Conservation (phyloP, 2,329 filamentous ascomycete species). For the Neofusicoccum kwambonambiense region DNA sequence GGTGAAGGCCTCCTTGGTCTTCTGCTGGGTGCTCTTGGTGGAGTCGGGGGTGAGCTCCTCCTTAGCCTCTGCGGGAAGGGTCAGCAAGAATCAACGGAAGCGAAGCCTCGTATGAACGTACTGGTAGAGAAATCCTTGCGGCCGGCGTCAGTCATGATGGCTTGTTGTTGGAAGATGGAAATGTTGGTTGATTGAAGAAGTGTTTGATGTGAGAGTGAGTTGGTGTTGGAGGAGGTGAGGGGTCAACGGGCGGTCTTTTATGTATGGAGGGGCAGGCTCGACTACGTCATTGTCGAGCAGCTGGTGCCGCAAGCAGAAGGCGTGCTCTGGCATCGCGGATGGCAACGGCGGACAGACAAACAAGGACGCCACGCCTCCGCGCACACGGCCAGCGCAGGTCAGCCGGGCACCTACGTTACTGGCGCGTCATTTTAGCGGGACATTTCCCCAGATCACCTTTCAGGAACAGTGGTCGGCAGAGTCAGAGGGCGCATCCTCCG, state of each 20-base stretch:
- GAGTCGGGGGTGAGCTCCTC: conserved; percentile 60
- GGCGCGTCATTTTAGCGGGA: conserved; percentile 7
- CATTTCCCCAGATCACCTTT: conserved; percentile 4
- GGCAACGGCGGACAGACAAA: background rate
- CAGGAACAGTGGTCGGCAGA: background rate
- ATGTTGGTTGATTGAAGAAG: conserved; percentile 8
- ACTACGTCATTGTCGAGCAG: conserved; percentile 12
- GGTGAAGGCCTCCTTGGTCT: conserved; percentile 57
- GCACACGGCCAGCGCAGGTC: background rate
- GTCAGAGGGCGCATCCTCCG: background rate
- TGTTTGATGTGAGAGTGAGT: conserved; percentile 21
- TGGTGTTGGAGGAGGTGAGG: background rate
- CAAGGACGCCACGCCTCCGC: background rate
- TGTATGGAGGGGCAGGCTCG: background rate
- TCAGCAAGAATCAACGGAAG: conserved; percentile 20
- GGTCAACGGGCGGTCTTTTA: background rate
- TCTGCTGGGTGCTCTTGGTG: conserved; percentile 60
- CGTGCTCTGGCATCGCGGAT: background rate
- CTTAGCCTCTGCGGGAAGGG: conserved; percentile 47
- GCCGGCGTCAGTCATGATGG: conserved; percentile 58
- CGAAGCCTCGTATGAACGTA: conserved; percentile 22
- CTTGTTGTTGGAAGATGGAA: conserved; percentile 42
- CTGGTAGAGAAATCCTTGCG: conserved; percentile 61
- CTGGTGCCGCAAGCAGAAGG: conserved; percentile 2
- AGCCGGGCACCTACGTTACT: conserved; percentile 10